Conservation (phyloP, 495 filamentous ascomycete species). For the Neurospora sp. region DNA sequence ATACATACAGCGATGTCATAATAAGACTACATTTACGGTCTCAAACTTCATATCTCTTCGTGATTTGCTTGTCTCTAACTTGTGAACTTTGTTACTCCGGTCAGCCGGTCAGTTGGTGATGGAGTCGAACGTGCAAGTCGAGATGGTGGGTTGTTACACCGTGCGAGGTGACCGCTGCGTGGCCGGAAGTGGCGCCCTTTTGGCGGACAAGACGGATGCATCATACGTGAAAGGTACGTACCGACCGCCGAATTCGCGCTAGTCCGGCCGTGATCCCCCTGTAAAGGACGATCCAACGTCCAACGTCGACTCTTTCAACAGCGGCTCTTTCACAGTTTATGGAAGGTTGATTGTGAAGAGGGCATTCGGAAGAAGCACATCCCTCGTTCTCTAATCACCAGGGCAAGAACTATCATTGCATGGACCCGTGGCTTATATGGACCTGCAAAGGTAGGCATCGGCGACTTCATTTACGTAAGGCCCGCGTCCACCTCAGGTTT, state of each 20-base stretch:
- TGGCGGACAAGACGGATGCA: not conserved
- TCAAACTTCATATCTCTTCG: not conserved
- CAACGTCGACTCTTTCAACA: not conserved
- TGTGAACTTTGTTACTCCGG: not conserved
- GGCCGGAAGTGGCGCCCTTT: not conserved
- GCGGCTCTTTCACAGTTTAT: not conserved
- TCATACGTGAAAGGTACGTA: not conserved
- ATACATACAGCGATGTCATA: not conserved
- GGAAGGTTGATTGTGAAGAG: not conserved
- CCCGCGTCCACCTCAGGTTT: not conserved
- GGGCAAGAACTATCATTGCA: not conserved
- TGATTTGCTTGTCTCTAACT: not conserved
- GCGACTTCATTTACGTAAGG: not conserved
- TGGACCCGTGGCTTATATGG: not conserved
- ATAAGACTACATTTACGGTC: not conserved
- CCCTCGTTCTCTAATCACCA: not conserved
- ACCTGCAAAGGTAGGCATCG: not conserved
- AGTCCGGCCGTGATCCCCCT: not conserved
- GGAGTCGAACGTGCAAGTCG: not conserved
- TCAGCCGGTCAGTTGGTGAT: not conserved
- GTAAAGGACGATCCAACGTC: not conserved
- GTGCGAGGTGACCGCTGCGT: not conserved
- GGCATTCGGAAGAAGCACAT: not conserved
- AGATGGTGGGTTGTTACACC: not conserved
- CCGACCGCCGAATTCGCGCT: not conserved